These are phyloP conservation scores for Rhododendron molle DNA, from an alignment of 148 eudicot genomes.

Conservation along the genomic window DNA sequence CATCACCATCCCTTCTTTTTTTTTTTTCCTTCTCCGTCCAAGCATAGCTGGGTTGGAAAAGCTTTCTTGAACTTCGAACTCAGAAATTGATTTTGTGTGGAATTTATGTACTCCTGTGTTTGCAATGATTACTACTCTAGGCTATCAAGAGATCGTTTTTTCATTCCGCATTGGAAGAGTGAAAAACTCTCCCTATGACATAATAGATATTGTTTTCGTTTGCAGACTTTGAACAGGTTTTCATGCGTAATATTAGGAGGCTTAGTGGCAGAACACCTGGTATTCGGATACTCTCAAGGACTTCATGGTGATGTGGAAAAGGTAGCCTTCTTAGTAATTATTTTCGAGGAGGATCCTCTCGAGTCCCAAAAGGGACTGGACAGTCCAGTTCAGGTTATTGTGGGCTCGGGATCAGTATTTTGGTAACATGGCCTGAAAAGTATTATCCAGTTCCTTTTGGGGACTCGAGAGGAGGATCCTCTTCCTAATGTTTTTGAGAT, in stretches of 20 bases:
- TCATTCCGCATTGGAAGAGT: background rate
- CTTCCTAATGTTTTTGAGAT: background rate
- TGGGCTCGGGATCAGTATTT: background rate
- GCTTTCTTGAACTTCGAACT: background rate
- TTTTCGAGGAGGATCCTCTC: background rate
- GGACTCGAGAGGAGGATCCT: background rate
- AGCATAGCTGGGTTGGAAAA: background rate
- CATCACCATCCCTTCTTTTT: background rate
- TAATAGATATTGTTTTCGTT: background rate
- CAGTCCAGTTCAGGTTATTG: background rate
- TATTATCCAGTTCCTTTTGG: background rate
- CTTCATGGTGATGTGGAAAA: conserved; percentile 38
- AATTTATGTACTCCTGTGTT: background rate
- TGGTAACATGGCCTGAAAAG: background rate
- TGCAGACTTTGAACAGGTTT: conserved; percentile 26
- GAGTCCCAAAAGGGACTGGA: background rate
- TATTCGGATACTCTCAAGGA: conserved; percentile 32
- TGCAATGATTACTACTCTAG: background rate
- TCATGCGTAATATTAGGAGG: conserved; percentile 25
- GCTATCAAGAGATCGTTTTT: background rate
- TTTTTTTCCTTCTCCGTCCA: background rate
- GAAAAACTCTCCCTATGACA: background rate
- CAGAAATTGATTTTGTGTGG: background rate
- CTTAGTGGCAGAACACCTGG: conserved; percentile 19
- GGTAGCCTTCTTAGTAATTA: conserved; percentile 9